phyloP scores from a whole-genome alignment of 495 filamentous ascomycete species.

The Cercophora sp. region DNA sequence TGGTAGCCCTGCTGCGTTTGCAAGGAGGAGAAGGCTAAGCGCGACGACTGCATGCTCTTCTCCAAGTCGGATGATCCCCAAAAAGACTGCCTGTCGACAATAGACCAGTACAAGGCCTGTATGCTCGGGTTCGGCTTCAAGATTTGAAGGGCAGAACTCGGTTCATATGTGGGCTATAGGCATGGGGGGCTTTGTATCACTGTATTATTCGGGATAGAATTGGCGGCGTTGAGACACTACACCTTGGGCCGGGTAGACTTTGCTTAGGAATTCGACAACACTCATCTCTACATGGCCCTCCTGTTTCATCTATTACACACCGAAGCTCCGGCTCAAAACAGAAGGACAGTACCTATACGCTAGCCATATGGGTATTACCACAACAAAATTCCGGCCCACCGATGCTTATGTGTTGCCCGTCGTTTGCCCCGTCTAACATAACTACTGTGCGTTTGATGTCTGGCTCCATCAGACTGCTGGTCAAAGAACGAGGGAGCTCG shows the following conservation, averaged over 20 bases:
- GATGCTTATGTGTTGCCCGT: too few species aligned
- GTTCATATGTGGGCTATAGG: too few species aligned
- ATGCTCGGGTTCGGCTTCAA: constrained; percentile 95
- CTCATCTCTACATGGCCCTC: too few species aligned
- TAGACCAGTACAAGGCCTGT: constrained; percentile 83
- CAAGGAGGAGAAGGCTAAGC: constrained; percentile 84
- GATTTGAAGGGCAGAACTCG: constrained; percentile 52
- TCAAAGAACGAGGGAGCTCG: neutral
- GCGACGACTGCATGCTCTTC: constrained; percentile 99
- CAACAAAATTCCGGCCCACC: too few species aligned
- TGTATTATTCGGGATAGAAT: too few species aligned
- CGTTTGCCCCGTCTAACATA: too few species aligned
- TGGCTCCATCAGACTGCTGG: neutral
- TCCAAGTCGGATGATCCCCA: constrained; percentile 73
- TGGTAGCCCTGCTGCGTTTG: constrained; percentile 91
- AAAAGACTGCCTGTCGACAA: constrained; percentile 70
- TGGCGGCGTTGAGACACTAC: constrained; percentile 13
- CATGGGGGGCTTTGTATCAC: too few species aligned
- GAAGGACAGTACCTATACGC: too few species aligned
- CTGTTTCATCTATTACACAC: too few species aligned
- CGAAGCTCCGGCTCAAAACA: too few species aligned
- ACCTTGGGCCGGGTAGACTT: constrained; percentile 6
- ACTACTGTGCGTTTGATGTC: too few species aligned
- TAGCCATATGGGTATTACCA: too few species aligned
- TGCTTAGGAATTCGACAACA: neutral